Base-by-base conservation (phyloP, 371 early-diverging fungal species). In the Blakeslea trispora region DNA sequence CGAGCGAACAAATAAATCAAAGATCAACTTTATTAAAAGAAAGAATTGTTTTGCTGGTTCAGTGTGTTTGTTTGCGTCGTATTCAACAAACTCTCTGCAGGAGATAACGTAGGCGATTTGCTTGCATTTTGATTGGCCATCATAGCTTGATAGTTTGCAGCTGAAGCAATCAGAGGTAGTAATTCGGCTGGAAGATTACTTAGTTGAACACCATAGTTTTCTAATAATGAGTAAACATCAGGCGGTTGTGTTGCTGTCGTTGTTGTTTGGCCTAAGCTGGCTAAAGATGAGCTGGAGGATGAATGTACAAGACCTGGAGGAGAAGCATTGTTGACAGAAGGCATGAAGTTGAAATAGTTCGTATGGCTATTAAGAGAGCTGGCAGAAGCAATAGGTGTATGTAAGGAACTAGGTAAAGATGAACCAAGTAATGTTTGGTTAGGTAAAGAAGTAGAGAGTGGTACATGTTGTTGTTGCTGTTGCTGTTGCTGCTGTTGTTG, bases 171-270 rank as follows among this genome's bases (percentile, higher is more conserved):
- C 21, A 63, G 46, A 4, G 55, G 68, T 21, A 67, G 22, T 1
- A 67, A 31, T 44, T 67, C 68, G 0, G 55, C 53, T 21, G 68
- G 68, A 19, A 67, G 41, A 13, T 51, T 63, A 19, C 50, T 59
- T 11, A 67, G 45, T 19, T 61, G 62, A 23, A 61, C 52, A 40
- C 66, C 66, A 40, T 58, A 58, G 17, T 57, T 50, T 50, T 61
- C 62, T 41, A 66, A 48, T 23, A 66, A 19, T 1, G 58, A 48
- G 46, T 66, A 66, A 1, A 66, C 59, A 41, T 58, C 55, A 11
- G 52, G 45, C 31, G 47, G 35, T 22, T 32, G 41, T 31, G 28
- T 28, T 39, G 40, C 21, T 41, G 48, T 22, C 35, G 55, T 22
- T 41, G 48, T 22, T 45, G 55, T 43, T 32, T 59, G 60, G 5